These are phyloP conservation scores for Pythium insidiosum DNA, from an alignment of 352 stramenopile species.

Conservation along the genomic window DNA sequence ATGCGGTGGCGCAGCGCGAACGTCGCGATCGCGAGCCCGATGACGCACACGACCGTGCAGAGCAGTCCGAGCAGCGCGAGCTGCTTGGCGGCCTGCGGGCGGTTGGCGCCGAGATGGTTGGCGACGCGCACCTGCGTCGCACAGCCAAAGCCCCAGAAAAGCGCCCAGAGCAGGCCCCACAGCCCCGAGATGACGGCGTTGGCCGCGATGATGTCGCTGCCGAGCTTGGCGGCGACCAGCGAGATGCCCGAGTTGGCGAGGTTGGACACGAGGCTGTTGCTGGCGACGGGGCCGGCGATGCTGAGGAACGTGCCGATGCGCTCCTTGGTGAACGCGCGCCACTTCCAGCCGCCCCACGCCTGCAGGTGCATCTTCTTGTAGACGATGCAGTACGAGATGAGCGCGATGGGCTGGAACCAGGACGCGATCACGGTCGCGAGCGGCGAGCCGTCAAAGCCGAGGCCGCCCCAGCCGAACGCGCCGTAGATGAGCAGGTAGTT, in stretches of 20 bases:
- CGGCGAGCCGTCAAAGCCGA: slow-evolving; percentile 75
- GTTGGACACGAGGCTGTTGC: slow-evolving; percentile 65
- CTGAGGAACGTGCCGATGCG: slow-evolving; percentile 54
- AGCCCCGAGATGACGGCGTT: slow-evolving; percentile 65
- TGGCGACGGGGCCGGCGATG: slow-evolving; percentile 52
- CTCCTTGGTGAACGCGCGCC: slow-evolving; percentile 43
- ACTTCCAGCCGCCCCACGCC: slow-evolving; percentile 65
- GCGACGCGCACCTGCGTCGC: slow-evolving; percentile 71
- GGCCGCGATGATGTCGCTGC: slow-evolving; percentile 66
- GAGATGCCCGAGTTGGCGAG: slow-evolving; percentile 62
- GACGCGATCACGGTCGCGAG: slow-evolving; percentile 68
- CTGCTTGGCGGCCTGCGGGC: slow-evolving; percentile 50
- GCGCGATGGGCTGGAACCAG: slow-evolving; percentile 70
- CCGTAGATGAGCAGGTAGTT: slow-evolving; percentile 56
- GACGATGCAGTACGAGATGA: slow-evolving; percentile 67
- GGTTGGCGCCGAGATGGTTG: slow-evolving; percentile 67
- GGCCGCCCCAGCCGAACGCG: slow-evolving; percentile 36
- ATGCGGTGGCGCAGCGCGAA: slow-evolving; percentile 23
- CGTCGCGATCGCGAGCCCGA: slow-evolving; percentile 27
- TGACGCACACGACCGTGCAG: slow-evolving; percentile 44
- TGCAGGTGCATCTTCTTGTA: slow-evolving; percentile 69
- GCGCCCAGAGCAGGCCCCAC: slow-evolving; percentile 59
- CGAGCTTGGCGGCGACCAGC: slow-evolving; percentile 61
- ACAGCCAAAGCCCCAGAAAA: slow-evolving; percentile 77
- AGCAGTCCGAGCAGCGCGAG: slow-evolving; percentile 51